These are phyloP conservation scores for Sporothrix luriei DNA, from an alignment of 2,329 filamentous ascomycete species.

Conservation along the genomic window DNA sequence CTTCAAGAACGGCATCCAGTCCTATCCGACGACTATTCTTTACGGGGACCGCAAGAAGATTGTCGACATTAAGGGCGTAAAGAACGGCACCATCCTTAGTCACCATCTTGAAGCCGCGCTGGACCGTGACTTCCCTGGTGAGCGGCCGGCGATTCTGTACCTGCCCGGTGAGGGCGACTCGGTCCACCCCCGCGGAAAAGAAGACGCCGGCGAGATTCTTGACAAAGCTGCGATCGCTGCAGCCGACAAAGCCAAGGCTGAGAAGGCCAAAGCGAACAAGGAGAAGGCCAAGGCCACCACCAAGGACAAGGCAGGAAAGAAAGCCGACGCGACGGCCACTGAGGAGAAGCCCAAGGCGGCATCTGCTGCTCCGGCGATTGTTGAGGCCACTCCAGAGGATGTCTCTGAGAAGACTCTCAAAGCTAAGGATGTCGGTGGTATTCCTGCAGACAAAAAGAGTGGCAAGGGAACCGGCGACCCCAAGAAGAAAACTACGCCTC, in stretches of 20 bases:
- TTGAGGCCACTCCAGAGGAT: slow-evolving; percentile 7
- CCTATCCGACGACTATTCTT: slow-evolving; percentile 76
- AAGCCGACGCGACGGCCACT: not conserved
- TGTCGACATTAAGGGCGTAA: slow-evolving; percentile 66
- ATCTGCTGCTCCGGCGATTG: not conserved
- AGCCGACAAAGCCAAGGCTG: slow-evolving; percentile 28
- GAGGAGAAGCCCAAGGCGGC: not conserved
- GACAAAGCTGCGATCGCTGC: slow-evolving; percentile 31
- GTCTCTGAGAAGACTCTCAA: not conserved
- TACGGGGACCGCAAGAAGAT: slow-evolving; percentile 75
- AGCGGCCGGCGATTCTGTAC: slow-evolving; percentile 67
- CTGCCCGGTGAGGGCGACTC: slow-evolving; percentile 73
- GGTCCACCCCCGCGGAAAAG: slow-evolving; percentile 40
- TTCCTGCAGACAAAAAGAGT: slow-evolving; percentile 1
- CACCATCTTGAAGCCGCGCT: slow-evolving; percentile 30
- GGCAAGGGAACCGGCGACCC: slow-evolving; percentile 32
- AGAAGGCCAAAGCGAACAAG: slow-evolving; percentile 23
- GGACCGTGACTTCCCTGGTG: slow-evolving; percentile 70
- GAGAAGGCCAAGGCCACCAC: not conserved
- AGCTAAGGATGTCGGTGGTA: slow-evolving; percentile 11
- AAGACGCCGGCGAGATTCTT: slow-evolving; percentile 35
- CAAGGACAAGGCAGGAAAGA: slow-evolving; percentile 13
- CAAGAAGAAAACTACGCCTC: slow-evolving; percentile 37
- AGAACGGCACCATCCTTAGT: slow-evolving; percentile 67
- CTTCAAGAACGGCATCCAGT: slow-evolving; percentile 63